Conservation (phyloP, 2,329 filamentous ascomycete genomes). For the Fusarium sp. region DNA sequence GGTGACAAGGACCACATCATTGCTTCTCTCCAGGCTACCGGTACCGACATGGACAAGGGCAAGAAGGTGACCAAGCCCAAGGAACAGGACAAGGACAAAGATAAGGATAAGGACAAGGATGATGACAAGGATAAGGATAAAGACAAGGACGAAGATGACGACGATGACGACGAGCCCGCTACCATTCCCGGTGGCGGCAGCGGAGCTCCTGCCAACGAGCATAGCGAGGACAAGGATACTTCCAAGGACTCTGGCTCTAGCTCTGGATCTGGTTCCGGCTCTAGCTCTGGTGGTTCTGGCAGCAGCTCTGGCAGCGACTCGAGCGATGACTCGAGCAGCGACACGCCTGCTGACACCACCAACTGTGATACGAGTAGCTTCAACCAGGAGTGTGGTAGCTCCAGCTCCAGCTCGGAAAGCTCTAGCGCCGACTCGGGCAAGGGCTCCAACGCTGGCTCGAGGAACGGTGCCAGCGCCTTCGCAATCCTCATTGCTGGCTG, state of each 20-base stretch:
- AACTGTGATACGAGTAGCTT: conserved; percentile 55
- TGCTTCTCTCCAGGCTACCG: conserved; percentile 83
- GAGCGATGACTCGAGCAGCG: conserved; percentile 30
- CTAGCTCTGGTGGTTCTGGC: conserved; percentile 23
- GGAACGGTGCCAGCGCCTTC: conserved; percentile 50
- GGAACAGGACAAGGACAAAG: conserved; percentile 23
- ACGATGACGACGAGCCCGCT: conserved; percentile 34
- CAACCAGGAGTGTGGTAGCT: conserved; percentile 53
- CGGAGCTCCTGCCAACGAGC: conserved; percentile 36
- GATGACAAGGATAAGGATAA: conserved; percentile 9
- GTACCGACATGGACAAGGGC: conserved; percentile 74
- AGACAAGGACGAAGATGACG: conserved; percentile 23
- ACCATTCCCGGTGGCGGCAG: conserved; percentile 38
- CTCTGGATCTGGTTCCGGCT: conserved; percentile 26
- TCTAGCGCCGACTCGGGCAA: conserved; percentile 48
- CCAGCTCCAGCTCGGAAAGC: conserved; percentile 31
- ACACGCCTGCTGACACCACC: conserved; percentile 38
- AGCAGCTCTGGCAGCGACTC: conserved; percentile 32
- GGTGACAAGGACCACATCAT: conserved; percentile 81
- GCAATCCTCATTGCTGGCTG: conserved; percentile 53
- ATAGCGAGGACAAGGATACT: conserved; percentile 32
- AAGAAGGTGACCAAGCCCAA: conserved; percentile 45
- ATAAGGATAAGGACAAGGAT: conserved; percentile 23
- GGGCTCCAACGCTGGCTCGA: conserved; percentile 49
- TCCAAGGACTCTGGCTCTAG: conserved; percentile 41